A percentile compares a stretch with the other conserved stretches of the same genome.
These are phyloP conservation scores for Galerina marginata DNA, from an alignment of 768 basidiomycete species.

Conservation along the genomic window DNA sequence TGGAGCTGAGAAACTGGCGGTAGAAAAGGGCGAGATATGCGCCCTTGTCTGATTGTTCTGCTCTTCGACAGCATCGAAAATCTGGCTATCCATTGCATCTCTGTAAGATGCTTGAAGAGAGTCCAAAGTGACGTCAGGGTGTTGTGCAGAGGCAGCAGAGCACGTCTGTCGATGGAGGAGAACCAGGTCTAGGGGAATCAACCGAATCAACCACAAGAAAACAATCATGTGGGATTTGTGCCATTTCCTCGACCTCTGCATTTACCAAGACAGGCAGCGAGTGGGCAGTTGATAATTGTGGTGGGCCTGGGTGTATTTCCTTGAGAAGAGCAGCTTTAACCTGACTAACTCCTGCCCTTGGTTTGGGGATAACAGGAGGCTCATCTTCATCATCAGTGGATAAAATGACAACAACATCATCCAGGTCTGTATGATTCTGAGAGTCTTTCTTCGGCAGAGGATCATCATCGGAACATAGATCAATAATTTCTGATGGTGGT, in stretches of 20 bases:
- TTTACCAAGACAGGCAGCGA: neutral
- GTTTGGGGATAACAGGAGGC: neutral
- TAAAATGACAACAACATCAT: slow-evolving; percentile 19
- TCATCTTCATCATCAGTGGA: slow-evolving; percentile 23
- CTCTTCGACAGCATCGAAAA: neutral
- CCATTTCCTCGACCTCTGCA: neutral
- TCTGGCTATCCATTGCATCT: neutral
- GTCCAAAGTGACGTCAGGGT: neutral
- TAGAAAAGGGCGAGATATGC: slow-evolving; percentile 3
- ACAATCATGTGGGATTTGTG: neutral
- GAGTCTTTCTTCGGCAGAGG: neutral
- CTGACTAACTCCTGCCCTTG: neutral
- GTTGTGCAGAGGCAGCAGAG: neutral
- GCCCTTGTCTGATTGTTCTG: neutral
- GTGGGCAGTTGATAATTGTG: neutral
- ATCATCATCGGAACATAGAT: slow-evolving; percentile 30
- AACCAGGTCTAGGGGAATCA: neutral
- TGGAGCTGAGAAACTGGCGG: neutral
- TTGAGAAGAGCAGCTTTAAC: neutral
- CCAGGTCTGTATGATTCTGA: neutral
- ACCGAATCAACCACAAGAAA: neutral
- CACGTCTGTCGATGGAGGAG: neutral
- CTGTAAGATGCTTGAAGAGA: neutral
- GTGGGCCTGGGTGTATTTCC: neutral
- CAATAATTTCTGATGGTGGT: slow-evolving; percentile 18